Percentiles rank a stretch among this genome's conserved stretches.
phyloP scores from a whole-genome alignment of 2,329 filamentous ascomycete genomes.

The Xylaria polymorpha region DNA sequence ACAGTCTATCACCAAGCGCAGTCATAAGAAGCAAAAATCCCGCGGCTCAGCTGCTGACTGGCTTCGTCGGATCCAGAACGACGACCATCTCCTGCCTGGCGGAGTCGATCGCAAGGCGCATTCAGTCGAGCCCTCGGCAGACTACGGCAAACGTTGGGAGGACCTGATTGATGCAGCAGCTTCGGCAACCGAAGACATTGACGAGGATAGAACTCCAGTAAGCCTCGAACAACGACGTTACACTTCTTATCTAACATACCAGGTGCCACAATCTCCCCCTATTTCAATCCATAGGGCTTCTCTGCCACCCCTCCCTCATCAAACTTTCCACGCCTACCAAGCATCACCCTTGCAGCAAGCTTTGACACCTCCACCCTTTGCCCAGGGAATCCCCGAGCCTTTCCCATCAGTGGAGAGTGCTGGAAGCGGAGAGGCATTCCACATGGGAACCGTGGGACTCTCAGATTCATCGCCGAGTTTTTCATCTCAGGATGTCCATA shows the following conservation, averaged over 20 bases:
- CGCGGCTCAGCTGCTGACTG: slow-evolving; percentile 75
- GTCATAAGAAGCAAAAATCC: slow-evolving; percentile 84
- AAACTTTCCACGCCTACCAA: slow-evolving; percentile 77
- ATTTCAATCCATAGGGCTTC: slow-evolving; percentile 72
- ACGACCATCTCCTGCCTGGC: slow-evolving; percentile 72
- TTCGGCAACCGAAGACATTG: slow-evolving; percentile 89
- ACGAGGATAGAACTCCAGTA: slow-evolving; percentile 91
- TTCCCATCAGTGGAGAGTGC: slow-evolving; percentile 91
- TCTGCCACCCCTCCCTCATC: slow-evolving; percentile 70
- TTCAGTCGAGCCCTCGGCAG: slow-evolving; percentile 84
- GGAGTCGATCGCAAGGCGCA: slow-evolving; percentile 83
- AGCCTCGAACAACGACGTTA: slow-evolving; percentile 56
- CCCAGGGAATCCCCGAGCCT: slow-evolving; percentile 75
- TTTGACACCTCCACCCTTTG: slow-evolving; percentile 82
- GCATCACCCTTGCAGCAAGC: slow-evolving; percentile 92
- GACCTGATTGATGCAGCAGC: slow-evolving; percentile 94
- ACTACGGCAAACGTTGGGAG: slow-evolving; percentile 93
- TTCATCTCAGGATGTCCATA: slow-evolving; percentile 81
- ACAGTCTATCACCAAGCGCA: slow-evolving; percentile 84
- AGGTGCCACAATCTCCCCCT: slow-evolving; percentile 74
- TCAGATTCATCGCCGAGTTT: slow-evolving; percentile 79
- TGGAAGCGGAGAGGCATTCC: slow-evolving; percentile 77
- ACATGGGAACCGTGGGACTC: slow-evolving; percentile 73
- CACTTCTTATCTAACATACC: slow-evolving; percentile 59
- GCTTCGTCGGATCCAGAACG: slow-evolving; percentile 68